Base-by-base conservation (phyloP, 352 stramenopile species). In the Phytophthora pini region DNA sequence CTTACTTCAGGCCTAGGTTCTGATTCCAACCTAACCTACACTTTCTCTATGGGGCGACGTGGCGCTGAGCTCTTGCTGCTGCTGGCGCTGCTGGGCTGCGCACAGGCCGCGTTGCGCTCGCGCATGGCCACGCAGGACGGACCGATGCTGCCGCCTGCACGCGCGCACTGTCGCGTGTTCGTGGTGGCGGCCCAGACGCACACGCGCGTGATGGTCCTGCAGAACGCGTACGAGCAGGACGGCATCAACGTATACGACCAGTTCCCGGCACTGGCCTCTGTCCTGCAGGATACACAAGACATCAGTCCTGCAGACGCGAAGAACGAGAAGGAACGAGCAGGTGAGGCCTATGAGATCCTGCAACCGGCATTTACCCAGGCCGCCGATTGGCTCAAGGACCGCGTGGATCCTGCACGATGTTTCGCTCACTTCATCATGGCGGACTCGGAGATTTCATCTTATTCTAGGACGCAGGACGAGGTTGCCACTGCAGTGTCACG, bases 111-210 rank as follows among this genome's bases (percentile, higher is more conserved):
- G 15, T 20, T 54, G n/a, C 11, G 43, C 17, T 26, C 31, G 6
- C 46, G 29, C 27, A 26, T 54, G 26, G 15, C 32, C n/a, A n/a
- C 9, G n/a, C 56, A 52, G 43, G 48, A 68, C 32, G 63, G 41
- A 5, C 36, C 39, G 1, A 76, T 76, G 65, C 60, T 45, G 31
- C 52, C 56, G 20, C 47, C 63, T 1, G 72, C 73, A 5, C 65
- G 64, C 8, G 59, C 71, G 10, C 70, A 76, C 40, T 92, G 83
- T 57, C 77, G 83, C 24, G 70, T 92, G 47, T 88, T 92, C 38
- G 57, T 89, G 1, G 77, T 84, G 27, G 70, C 77, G 5, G 66
- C 62, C 0, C 24, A 56, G 11, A 65, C 62, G 26, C 50, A 63
- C 24, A 88, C 70, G 56, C 79, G 80, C 13, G 80, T 88, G 44